A percentile compares a stretch with the other conserved stretches of the same genome.
These are phyloP conservation scores for Emmonsiellopsis sp. DNA, from an alignment of 2,329 filamentous ascomycete genomes.

Conservation along the genomic window DNA sequence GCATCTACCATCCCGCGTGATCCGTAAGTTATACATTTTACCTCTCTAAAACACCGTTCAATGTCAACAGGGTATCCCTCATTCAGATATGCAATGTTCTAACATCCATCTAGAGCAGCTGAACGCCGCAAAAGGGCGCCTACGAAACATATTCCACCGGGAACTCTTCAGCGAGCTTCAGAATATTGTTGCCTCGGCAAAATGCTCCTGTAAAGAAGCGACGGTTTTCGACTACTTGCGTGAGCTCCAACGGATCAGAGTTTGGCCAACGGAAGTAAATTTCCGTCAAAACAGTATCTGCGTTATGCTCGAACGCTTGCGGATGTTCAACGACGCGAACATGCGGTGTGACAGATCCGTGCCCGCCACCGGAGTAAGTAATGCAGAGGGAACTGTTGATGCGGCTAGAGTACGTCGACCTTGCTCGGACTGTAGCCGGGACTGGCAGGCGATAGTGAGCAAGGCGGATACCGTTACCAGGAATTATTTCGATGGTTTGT, in stretches of 20 bases:
- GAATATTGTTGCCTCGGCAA: neutral
- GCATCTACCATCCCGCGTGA: neutral
- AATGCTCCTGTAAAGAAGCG: neutral
- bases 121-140: neutral
- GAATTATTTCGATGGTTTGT: neutral
- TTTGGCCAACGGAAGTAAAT: neutral
- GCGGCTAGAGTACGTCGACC: too few relatives aligned
- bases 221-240: neutral
- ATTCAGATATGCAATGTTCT: neutral
- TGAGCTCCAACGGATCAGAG: neutral
- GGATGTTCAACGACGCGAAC: neutral
- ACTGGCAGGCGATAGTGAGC: neutral
- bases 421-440: neutral
- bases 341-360: neutral
- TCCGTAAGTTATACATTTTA: neutral
- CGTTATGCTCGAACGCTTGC: neutral
- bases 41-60: neutral
- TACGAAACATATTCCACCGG: slow-evolving; percentile 1
- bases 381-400: too few relatives aligned
- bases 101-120: neutral
- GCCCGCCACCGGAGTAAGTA: too few relatives aligned
- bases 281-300: neutral
- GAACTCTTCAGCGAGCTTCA: neutral
- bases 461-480: neutral
- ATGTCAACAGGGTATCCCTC: neutral